Evolutionary conservation across 192 early-diverging fungal genomes (phyloP), one percentile per base, ranked within the genome.

Genomic region (Entomortierella chlamydospora): DNA sequence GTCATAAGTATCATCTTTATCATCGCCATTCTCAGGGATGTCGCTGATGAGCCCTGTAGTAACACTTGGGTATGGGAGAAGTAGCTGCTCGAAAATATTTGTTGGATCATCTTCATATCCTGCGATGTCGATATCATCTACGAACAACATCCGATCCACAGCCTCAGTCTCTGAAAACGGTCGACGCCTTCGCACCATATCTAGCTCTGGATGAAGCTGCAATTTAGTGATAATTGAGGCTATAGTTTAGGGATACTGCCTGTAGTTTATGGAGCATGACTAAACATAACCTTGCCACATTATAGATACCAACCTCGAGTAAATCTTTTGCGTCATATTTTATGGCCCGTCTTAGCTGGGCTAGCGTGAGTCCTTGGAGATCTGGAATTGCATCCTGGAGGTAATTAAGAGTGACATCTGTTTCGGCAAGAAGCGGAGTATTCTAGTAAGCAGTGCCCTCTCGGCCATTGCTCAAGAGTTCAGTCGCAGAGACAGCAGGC

Each of bases 71-170:
- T 58, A 64, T 18, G 73, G 73, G 13, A 69, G 49, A 4, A 78
- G 49, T 7, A 78, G 55, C n/a, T 64, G 66, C 56, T 68, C 37
- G 51, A 78, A 78, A n/a, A 78, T 33, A 2, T 31, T 29, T 34
- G 41, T 33, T 3, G 73, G 73, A 25, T 78, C 55, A 33, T 55
- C 58, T 34, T 78, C 73, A 49, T 64, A 50, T 25, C 73, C 73
- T 1, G 29, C 37, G 23, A 78, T 78, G 28, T 78, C 73, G 49
- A 78, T 68, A 34, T 78, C 73, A 41, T 78, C 73, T 11, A 78
- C 73, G 57, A 78, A 78, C 25, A 78, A 43, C 73, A 78, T 78
- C 34, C 73, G 60, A 49, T 78, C 73, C 52, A 78, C 43, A 4
- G 73, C 73, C 39, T 78, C 73, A 6, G 42, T 18, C 26, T 78